Evolutionary conservation across 768 basidiomycete genomes (phyloP).

Genomic region (Coprinopsis cinerea): DNA sequence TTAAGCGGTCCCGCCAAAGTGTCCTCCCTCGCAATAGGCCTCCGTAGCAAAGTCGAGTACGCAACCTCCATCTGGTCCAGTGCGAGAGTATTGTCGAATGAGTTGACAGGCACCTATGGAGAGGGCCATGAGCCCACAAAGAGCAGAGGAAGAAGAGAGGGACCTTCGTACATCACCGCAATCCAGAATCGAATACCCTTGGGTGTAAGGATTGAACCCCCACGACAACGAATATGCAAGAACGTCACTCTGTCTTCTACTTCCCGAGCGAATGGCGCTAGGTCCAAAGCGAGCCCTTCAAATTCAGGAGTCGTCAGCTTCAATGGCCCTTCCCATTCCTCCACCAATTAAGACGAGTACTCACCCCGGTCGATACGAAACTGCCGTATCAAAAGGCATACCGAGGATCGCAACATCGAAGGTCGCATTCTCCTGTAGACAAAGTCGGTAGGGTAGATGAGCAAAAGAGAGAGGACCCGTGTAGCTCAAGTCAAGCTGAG

Average conservation of each 20-base stretch:
- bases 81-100: conserved; percentile 80
- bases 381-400: conserved; percentile 72
- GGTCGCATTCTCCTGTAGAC: conserved; percentile 51
- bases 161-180: conserved; percentile 67
- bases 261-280: conserved; percentile 76
- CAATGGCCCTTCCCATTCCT: too few relatives aligned
- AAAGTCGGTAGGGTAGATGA: conserved; percentile 68
- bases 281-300: conserved; percentile 84
- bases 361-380: conserved; percentile 52
- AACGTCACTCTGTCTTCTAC: conserved; percentile 52
- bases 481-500: conserved; percentile 66
- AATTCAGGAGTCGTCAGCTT: not conserved
- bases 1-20: conserved; percentile 31
- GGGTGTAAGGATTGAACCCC: conserved; percentile 59
- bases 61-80: conserved; percentile 85
- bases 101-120: conserved; percentile 62
- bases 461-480: conserved; percentile 81
- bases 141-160: not conserved
- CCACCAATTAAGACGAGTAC: conserved; percentile 13
- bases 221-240: conserved; percentile 69
- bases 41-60: conserved; percentile 68
- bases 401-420: conserved; percentile 81
- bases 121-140: too few relatives aligned
- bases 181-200: conserved; percentile 59
- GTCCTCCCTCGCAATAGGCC: conserved; percentile 37